These are phyloP conservation scores for Ogataea zsoltii DNA, from an alignment of 805 yeast genomes.

Conservation along the genomic window DNA sequence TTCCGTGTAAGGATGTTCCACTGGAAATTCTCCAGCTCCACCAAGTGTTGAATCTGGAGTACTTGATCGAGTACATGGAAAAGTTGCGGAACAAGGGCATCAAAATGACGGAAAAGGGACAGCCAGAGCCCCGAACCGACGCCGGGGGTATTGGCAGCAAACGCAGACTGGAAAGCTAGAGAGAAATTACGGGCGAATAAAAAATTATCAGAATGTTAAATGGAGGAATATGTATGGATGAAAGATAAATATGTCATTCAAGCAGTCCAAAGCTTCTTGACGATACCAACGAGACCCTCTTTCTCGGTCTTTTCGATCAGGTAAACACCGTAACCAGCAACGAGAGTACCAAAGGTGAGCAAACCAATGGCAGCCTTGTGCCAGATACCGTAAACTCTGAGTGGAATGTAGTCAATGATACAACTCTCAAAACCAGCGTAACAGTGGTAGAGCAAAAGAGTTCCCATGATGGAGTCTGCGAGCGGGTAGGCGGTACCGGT, in stretches of 20 bases:
- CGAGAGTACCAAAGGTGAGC: slow-evolving; percentile 61
- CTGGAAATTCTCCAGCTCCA: slow-evolving; percentile 5
- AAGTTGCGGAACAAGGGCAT: slow-evolving; percentile 6
- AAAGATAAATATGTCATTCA: slow-evolving; percentile 10
- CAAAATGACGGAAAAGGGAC: background rate
- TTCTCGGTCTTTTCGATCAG: slow-evolving; percentile 64
- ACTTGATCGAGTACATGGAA: slow-evolving; percentile 9
- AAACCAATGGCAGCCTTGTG: slow-evolving; percentile 61
- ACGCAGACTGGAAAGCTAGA: slow-evolving; percentile 9
- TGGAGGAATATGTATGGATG: slow-evolving; percentile 4
- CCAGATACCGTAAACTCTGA: slow-evolving; percentile 67
- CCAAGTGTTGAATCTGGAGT: slow-evolving; percentile 6
- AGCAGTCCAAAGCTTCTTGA: slow-evolving; percentile 37
- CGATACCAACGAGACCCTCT: slow-evolving; percentile 57
- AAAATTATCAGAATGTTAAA: background rate
- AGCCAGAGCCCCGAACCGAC: too few species aligned
- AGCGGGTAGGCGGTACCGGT: slow-evolving; percentile 54
- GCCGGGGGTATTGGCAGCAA: slow-evolving; percentile 5
- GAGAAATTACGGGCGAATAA: background rate
- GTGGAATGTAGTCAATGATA: slow-evolving; percentile 76
- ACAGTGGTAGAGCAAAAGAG: slow-evolving; percentile 60
- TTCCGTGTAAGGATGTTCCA: slow-evolving; percentile 21
- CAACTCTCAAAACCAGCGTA: slow-evolving; percentile 75
- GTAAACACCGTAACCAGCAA: slow-evolving; percentile 72
- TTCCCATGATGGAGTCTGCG: slow-evolving; percentile 57